Base-by-base conservation (phyloP, 768 basidiomycete genomes). In the Lactarius psammicola region DNA sequence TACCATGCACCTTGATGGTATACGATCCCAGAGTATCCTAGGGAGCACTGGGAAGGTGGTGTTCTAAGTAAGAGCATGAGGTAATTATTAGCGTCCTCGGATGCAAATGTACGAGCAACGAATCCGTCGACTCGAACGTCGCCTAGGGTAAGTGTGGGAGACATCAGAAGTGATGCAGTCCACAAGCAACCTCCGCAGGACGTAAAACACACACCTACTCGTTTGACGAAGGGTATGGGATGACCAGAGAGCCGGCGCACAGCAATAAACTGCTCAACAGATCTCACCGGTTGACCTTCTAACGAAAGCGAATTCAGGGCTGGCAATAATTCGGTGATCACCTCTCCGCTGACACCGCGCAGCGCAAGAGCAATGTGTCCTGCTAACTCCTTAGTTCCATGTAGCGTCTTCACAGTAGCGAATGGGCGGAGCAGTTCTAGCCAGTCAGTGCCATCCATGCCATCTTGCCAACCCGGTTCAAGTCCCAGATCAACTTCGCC, bases 121-220 rank as follows among this genome's bases (percentile, higher is more conserved):
- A 53, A 62, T 0, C 65, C 65, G 3, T 59, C 49, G 8, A 66
- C 61, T 0, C 62, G 15, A 7, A 66, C 20, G 26, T 66, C 61
- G 18, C n/a, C n/a, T n/a, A n/a, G n/a, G n/a, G n/a, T n/a, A n/a
- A n/a, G n/a, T n/a, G n/a, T n/a, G n/a, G n/a, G n/a, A n/a, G n/a
- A n/a, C n/a, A n/a, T n/a, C 20, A n/a, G n/a, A 46, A 10, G 20
- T 46, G n/a, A 46, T 46, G 3, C 9, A 10, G n/a, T 46, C 44
- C 10, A 46, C n/a, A 46, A n/a, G 20, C 44, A 46, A 10, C 44
- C n/a, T 46, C 8, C 7, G 42, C 18, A 20, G 42, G 42, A 42
- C 6, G 42, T 42, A 42, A 6, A 20, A 46, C 20, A 6, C 44
- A n/a, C 44, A 10, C 8, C 34, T 7, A 5, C 34, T 34, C 34